These are phyloP conservation scores for Tetradesmus lagerheimii DNA, from an alignment of 139 green algal species.

Conservation along the genomic window DNA sequence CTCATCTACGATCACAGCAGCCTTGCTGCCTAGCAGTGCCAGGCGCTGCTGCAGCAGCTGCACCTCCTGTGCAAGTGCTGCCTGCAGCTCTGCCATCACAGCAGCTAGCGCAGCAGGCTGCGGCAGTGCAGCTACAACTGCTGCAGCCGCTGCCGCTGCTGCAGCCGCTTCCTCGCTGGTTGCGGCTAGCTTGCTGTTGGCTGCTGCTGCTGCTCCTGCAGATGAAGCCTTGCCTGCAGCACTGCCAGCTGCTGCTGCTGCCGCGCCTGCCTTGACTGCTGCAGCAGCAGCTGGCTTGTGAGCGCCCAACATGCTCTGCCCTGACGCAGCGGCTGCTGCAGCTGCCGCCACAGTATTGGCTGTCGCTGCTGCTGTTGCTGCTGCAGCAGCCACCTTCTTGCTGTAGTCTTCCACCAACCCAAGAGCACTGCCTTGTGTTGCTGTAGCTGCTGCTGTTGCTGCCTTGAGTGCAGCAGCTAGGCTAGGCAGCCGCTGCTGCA, in stretches of 20 bases:
- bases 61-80: neutral
- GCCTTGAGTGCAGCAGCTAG: constrained; percentile 37
- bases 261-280: constrained; percentile 13
- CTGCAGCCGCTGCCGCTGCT: constrained; percentile 28
- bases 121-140: constrained; percentile 7
- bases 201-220: neutral
- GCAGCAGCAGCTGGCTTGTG: neutral
- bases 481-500: constrained; percentile 17
- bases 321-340: neutral
- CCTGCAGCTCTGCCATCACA: neutral
- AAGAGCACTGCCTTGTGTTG: neutral
- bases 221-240: neutral
- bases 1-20: constrained; percentile 46
- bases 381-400: constrained; percentile 3
- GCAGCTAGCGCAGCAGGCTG: constrained; percentile 8
- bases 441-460: neutral
- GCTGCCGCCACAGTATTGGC: neutral
- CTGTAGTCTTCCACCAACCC: neutral
- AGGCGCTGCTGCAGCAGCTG: constrained; percentile 24
- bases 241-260: neutral
- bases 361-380: neutral
- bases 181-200: neutral
- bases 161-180: constrained; percentile 2
- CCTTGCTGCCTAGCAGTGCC: constrained; percentile 35
- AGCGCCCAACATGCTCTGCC: neutral